Evolutionary conservation across 2,329 filamentous ascomycete species (phyloP).

Genomic region (Drechmeria coniospora): DNA sequence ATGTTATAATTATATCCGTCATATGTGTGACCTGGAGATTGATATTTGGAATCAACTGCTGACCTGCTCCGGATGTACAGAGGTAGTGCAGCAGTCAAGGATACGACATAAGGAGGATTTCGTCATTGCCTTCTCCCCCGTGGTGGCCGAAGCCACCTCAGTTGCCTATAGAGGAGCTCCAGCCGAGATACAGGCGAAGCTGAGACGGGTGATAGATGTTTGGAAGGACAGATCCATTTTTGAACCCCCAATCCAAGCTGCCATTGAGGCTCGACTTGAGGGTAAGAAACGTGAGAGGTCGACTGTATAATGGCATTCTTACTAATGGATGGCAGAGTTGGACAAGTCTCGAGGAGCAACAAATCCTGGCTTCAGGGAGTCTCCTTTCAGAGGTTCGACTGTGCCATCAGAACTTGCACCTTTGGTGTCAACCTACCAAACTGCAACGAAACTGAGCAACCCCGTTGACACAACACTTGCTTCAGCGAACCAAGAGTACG

Average conservation of each 20-base stretch:
- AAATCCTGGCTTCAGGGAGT: constrained; percentile 39
- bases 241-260: constrained; percentile 60
- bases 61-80: constrained; percentile 28
- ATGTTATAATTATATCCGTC: too few relatives aligned
- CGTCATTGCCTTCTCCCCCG: constrained; percentile 74
- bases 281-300: constrained; percentile 33
- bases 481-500: constrained; percentile 66
- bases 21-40: not conserved
- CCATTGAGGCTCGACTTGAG: constrained; percentile 64
- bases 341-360: constrained; percentile 42
- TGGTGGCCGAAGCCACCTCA: constrained; percentile 81
- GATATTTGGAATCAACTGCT: constrained; percentile 1
- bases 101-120: constrained; percentile 88
- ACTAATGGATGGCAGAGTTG: constrained; percentile 25
- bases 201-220: constrained; percentile 81
- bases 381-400: constrained; percentile 39
- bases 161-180: constrained; percentile 84
- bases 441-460: constrained; percentile 56
- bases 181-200: constrained; percentile 72
- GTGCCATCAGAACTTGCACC: constrained; percentile 64
- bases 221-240: constrained; percentile 85
- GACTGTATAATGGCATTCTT: not conserved
- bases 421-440: constrained; percentile 59
- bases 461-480: constrained; percentile 51
- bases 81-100: constrained; percentile 93